phyloP scores from a whole-genome alignment of 2,329 filamentous ascomycete genomes.

The Colletotrichum sp. region DNA sequence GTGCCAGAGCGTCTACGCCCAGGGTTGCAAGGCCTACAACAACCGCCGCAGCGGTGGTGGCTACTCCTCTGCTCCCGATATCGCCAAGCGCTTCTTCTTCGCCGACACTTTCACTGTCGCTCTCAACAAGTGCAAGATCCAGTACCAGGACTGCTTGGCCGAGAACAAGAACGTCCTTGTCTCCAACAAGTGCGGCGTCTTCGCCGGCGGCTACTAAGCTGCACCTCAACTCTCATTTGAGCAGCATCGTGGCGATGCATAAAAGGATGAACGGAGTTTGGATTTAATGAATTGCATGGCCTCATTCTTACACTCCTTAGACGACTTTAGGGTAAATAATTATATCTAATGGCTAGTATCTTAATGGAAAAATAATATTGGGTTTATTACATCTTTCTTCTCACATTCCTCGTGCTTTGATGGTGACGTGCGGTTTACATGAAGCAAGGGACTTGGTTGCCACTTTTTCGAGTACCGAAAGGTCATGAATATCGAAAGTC shows the following conservation, averaged over 20 bases:
- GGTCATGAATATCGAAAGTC: neutral
- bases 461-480: neutral
- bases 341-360: slow-evolving; percentile 11
- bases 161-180: slow-evolving; percentile 45
- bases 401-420: neutral
- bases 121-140: slow-evolving; percentile 49
- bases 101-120: slow-evolving; percentile 32
- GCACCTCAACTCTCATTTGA: neutral
- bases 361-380: neutral
- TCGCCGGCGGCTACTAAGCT: slow-evolving; percentile 27
- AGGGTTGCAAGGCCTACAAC: slow-evolving; percentile 46
- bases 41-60: slow-evolving; percentile 12
- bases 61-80: slow-evolving; percentile 12
- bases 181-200: slow-evolving; percentile 44
- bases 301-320: neutral
- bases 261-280: neutral
- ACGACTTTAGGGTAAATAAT: neutral
- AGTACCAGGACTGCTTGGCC: slow-evolving; percentile 53
- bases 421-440: neutral
- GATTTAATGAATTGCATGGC: neutral
- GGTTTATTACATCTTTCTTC: neutral
- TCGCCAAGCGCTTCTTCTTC: slow-evolving; percentile 27
- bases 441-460: neutral
- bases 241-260: neutral
- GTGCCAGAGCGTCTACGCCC: slow-evolving; percentile 53